These are phyloP conservation scores for Oropetium thomaeum DNA, from an alignment of 176 grass and related monocot species.

Conservation along the genomic window DNA sequence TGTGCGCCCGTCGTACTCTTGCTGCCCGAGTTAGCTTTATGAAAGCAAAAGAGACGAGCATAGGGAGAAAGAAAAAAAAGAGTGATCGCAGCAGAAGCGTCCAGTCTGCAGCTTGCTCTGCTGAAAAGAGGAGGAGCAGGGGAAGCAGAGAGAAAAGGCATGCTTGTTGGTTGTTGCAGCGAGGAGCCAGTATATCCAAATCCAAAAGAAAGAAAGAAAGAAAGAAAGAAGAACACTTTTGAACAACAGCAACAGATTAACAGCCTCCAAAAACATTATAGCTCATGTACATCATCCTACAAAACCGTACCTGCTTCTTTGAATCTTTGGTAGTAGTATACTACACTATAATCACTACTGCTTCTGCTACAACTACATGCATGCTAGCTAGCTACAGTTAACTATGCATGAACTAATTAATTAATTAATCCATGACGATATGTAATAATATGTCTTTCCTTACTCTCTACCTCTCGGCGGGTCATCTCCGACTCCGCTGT, in stretches of 20 bases:
- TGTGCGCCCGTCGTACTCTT: conserved; percentile 28
- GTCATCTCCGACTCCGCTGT: background rate
- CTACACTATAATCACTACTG: background rate
- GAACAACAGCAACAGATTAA: conserved; percentile 5
- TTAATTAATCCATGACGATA: background rate
- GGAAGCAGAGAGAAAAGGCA: background rate
- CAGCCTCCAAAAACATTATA: conserved; percentile 18
- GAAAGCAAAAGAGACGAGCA: conserved; percentile 14
- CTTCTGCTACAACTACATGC: background rate
- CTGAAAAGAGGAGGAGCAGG: background rate
- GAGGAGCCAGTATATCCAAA: background rate
- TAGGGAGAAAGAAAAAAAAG: background rate
- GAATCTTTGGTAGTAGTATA: too few relatives aligned
- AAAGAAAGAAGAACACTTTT: background rate
- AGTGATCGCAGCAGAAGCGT: background rate
- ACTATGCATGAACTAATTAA: background rate
- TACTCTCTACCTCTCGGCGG: conserved; percentile 8
- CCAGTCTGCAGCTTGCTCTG: background rate
- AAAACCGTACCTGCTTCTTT: background rate
- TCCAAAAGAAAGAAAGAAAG: background rate
- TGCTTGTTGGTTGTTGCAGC: background rate
- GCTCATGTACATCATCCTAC: conserved; percentile 34
- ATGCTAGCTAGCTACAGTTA: conserved; percentile 22
- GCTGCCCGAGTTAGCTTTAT: conserved; percentile 21
- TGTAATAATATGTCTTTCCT: background rate